A percentile compares a stretch with the other conserved stretches of the same genome.
Conservation (phyloP, 352 stramenopile species). For the Phytophthora quininea region DNA sequence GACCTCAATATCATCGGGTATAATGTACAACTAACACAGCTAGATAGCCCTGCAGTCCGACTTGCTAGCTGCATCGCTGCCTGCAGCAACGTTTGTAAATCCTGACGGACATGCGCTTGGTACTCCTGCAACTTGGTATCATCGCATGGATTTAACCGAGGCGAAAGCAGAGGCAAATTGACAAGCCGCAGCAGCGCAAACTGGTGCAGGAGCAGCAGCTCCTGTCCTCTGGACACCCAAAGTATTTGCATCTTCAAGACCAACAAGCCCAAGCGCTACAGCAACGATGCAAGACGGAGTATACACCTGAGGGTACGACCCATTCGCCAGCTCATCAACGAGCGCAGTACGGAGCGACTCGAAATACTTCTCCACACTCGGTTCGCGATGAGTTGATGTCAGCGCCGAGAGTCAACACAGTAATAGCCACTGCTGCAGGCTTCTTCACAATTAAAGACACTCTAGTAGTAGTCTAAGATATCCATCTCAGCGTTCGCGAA, state of each 20-base stretch:
- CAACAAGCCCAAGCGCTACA: constrained; percentile 31
- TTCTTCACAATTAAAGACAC: constrained; percentile 1
- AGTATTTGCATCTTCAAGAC: constrained; percentile 20
- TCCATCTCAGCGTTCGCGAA: constrained; percentile 14
- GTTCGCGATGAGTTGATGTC: not conserved
- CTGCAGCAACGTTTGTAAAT: constrained; percentile 8
- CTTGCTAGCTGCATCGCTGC: not conserved
- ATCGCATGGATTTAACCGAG: constrained; percentile 21
- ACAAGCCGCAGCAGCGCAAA: constrained; percentile 41
- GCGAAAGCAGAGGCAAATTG: constrained; percentile 34
- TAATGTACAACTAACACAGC: no score
- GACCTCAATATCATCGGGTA: no score
- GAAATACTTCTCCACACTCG: constrained; percentile 19
- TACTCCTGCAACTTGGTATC: constrained; percentile 7
- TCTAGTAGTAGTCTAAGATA: not conserved
- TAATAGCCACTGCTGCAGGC: constrained; percentile 23
- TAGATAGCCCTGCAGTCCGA: no score
- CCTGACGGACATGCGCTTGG: constrained; percentile 16
- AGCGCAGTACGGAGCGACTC: constrained; percentile 18
- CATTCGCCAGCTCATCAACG: constrained; percentile 26
- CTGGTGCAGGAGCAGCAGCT: constrained; percentile 29
- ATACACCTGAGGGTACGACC: constrained; percentile 27
- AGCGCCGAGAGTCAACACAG: constrained; percentile 27
- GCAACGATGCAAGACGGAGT: constrained; percentile 22
- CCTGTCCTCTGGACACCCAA: constrained; percentile 1